Base-by-base conservation (phyloP, 371 early-diverging fungal species). In the Mucor piriformis region DNA sequence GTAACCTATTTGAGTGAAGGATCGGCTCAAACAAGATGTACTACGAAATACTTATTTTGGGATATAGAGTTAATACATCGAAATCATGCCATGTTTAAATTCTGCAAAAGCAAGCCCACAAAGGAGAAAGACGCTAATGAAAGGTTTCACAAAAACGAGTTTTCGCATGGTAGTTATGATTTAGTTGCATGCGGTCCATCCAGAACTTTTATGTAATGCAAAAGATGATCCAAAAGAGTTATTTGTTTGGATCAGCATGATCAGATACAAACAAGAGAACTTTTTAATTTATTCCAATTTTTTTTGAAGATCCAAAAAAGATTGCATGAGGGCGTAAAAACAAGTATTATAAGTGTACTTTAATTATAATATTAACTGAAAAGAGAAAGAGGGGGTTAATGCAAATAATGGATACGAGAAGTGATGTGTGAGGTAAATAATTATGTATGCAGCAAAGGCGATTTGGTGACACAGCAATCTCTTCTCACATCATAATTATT, bases 201-300 rank as follows among this genome's bases (percentile, higher is more conserved):
- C 29, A 29, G 29, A 29, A 29, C 6, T 29, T 29, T 29, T 29
- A 29, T 29, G 8, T 29, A 4, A 29, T 29, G 29, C 29, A 29
- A 29, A 29, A 8, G 29, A 29, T 29, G 29, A 29, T 29, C 29
- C 29, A 29, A 29, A 8, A 29, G 29, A 29, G 29, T 18, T 42
- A 20, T 42, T 42, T 42, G 20, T 42, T 42, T 42, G 18, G 42
- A 42, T 42, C 42, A 42, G 42, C 42, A 42, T 42, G 42, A 42
- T 42, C 42, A 42, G 42, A 42, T 42, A 42, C 18, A 42, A 42
- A 42, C 42, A 42, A 42, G 20, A 42, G 7, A 18, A 42, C 18
- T 16, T 42, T 42, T 20, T 42, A 42, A 42, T 42, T 42, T 42
- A 42, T 42, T 18, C 42, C 18, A 16, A 42, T 16, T 16, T 40